A percentile compares a stretch with the other conserved stretches of the same genome.
phyloP scores from a whole-genome alignment of 352 stramenopile genomes.

The Phytophthora aleatoria region DNA sequence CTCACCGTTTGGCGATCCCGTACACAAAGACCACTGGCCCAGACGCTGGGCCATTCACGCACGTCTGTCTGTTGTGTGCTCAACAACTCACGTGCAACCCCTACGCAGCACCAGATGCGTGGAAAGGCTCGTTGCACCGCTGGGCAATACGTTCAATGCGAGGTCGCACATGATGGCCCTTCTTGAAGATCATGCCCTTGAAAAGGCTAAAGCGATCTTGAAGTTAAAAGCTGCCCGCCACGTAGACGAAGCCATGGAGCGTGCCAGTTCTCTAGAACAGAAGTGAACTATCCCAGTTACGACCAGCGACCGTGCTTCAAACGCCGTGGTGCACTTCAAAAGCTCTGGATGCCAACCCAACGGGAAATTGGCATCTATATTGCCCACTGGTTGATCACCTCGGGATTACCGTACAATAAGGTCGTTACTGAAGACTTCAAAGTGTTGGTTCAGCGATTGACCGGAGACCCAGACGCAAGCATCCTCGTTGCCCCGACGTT shows the following conservation, averaged over 20 bases:
- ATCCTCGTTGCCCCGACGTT: conserved; percentile 6
- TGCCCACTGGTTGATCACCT: too few relatives aligned
- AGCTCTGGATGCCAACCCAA: background rate
- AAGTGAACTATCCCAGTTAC: too few relatives aligned
- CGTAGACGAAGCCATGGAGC: background rate
- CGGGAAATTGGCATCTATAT: background rate
- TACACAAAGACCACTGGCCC: too few relatives aligned
- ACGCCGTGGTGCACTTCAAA: background rate
- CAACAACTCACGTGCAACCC: background rate
- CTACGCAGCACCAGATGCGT: background rate
- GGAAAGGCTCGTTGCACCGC: background rate
- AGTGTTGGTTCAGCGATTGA: conserved; percentile 2
- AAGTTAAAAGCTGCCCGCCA: too few relatives aligned
- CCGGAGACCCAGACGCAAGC: background rate
- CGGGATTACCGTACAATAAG: too few relatives aligned
- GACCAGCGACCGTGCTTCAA: too few relatives aligned
- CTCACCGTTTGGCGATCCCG: too few relatives aligned
- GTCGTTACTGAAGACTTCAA: conserved; percentile 5
- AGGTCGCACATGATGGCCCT: background rate
- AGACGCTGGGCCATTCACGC: background rate
- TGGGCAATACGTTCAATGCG: background rate
- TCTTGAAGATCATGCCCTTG: background rate
- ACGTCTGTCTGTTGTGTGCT: background rate
- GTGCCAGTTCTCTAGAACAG: too few relatives aligned
- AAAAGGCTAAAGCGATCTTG: background rate